Percentiles rank a stretch among this genome's conserved stretches.
Conservation (phyloP, 805 yeast genomes). For the Candida pini region DNA sequence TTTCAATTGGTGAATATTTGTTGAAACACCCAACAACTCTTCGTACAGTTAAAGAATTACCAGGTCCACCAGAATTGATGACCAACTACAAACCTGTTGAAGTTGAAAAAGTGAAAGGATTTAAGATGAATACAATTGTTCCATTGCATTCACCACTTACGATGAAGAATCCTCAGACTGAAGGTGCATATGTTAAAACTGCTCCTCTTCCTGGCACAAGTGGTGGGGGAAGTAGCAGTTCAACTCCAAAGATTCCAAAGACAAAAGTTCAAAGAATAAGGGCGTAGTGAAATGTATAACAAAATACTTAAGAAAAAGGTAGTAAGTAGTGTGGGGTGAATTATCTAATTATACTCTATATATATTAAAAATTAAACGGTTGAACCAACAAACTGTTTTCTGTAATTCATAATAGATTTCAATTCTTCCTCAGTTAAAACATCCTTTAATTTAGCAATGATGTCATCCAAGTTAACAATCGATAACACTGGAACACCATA, state of each 20-base stretch:
- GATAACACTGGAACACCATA: slow-evolving; percentile 79
- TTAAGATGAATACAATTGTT: slow-evolving; percentile 77
- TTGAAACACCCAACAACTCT: slow-evolving; percentile 65
- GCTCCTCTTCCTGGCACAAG: slow-evolving; percentile 36
- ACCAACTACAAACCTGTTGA: slow-evolving; percentile 47
- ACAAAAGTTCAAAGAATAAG: slow-evolving; percentile 60
- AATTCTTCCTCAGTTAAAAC: slow-evolving; percentile 55
- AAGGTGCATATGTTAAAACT: slow-evolving; percentile 53
- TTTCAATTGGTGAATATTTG: slow-evolving; percentile 55
- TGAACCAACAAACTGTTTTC: slow-evolving; percentile 35
- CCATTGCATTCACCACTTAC: slow-evolving; percentile 82
- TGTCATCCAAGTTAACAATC: slow-evolving; percentile 72
- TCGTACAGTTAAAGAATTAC: slow-evolving; percentile 54
- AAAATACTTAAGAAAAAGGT: neutral
- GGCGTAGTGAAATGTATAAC: slow-evolving; percentile 7
- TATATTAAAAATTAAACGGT: no score
- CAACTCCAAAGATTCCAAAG: slow-evolving; percentile 41
- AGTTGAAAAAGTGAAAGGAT: slow-evolving; percentile 78
- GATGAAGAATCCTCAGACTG: slow-evolving; percentile 80
- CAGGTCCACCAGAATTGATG: slow-evolving; percentile 57
- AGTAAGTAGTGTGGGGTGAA: no score
- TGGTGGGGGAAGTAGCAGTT: slow-evolving; percentile 4
- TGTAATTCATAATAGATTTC: slow-evolving; percentile 53
- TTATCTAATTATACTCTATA: no score
- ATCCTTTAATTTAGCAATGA: slow-evolving; percentile 53